These are phyloP conservation scores for Omphalotus guepiniiformis DNA, from an alignment of 768 basidiomycete genomes.

Conservation along the genomic window DNA sequence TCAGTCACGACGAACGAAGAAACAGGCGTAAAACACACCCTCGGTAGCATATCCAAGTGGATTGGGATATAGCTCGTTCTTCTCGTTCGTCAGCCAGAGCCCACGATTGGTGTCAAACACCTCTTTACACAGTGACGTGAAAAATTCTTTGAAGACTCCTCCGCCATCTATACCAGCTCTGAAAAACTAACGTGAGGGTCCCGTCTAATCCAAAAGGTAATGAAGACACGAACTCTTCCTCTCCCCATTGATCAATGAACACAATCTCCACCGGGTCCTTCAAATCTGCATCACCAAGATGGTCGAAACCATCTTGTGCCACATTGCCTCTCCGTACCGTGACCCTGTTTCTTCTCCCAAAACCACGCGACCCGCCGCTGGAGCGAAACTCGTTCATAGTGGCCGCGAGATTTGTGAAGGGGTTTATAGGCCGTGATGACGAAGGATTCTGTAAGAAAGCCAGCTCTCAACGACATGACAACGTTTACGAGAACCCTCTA, in stretches of 20 bases:
- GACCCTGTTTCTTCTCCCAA: slow-evolving; percentile 34
- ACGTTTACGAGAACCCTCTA: no score
- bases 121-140: slow-evolving; percentile 89
- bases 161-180: slow-evolving; percentile 95
- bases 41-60: slow-evolving; percentile 91
- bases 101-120: slow-evolving; percentile 95
- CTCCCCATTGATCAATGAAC: slow-evolving; percentile 90
- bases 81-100: slow-evolving; percentile 86
- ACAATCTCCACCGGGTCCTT: slow-evolving; percentile 82
- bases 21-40: slow-evolving; percentile 39
- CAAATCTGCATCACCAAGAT: slow-evolving; percentile 70
- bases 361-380: not conserved
- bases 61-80: slow-evolving; percentile 94
- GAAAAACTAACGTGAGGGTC: slow-evolving; percentile 9
- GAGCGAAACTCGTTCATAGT: slow-evolving; percentile 1
- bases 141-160: slow-evolving; percentile 96
- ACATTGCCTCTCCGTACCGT: slow-evolving; percentile 71
- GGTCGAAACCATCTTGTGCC: slow-evolving; percentile 89
- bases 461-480: no score
- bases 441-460: no score
- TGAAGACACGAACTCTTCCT: slow-evolving; percentile 62
- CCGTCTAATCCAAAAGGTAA: not conserved
- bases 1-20: not conserved
- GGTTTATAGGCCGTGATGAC: not conserved
- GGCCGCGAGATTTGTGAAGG: not conserved